phyloP scores from a whole-genome alignment of 2,329 filamentous ascomycete species.

The Myotisia sp. region DNA sequence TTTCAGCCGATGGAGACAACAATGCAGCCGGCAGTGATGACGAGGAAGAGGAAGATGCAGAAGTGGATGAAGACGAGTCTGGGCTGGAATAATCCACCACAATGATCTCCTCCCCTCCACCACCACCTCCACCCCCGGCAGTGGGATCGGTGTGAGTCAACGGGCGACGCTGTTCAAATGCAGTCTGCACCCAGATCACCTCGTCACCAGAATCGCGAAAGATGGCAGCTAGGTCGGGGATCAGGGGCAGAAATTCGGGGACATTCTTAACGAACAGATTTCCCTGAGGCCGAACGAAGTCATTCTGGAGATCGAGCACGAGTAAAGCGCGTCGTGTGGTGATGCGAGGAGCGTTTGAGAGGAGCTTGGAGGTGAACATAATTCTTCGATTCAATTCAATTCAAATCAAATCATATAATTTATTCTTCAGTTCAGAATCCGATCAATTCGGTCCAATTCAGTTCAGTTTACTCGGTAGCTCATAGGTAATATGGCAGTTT shows the following conservation, averaged over 20 bases:
- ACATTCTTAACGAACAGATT: slow-evolving; percentile 52
- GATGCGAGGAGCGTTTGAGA: slow-evolving; percentile 21
- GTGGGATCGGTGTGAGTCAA: too few relatives aligned
- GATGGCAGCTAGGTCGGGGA: slow-evolving; percentile 50
- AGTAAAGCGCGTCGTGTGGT: slow-evolving; percentile 57
- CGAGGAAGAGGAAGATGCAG: slow-evolving; percentile 1
- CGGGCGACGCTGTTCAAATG: slow-evolving; percentile 51
- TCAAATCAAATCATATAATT: too few relatives aligned
- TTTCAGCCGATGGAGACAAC: not conserved
- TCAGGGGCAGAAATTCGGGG: slow-evolving; percentile 51
- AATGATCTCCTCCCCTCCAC: slow-evolving; percentile 34
- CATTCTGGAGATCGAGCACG: slow-evolving; percentile 77
- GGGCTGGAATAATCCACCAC: slow-evolving; percentile 20
- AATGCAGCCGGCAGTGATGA: too few relatives aligned
- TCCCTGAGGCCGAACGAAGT: slow-evolving; percentile 60
- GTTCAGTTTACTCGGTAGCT: too few relatives aligned
- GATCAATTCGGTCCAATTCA: too few relatives aligned
- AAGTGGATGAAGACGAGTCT: not conserved
- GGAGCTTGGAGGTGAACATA: slow-evolving; percentile 9
- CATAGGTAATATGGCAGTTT: too few relatives aligned
- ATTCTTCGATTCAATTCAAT: not conserved
- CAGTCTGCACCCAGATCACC: slow-evolving; percentile 73
- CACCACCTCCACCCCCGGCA: too few relatives aligned
- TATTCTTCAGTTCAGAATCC: too few relatives aligned
- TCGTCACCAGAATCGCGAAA: slow-evolving; percentile 61